Evolutionary conservation across 768 basidiomycete genomes (phyloP).

Genomic region (Tubosaeta sp.): DNA sequence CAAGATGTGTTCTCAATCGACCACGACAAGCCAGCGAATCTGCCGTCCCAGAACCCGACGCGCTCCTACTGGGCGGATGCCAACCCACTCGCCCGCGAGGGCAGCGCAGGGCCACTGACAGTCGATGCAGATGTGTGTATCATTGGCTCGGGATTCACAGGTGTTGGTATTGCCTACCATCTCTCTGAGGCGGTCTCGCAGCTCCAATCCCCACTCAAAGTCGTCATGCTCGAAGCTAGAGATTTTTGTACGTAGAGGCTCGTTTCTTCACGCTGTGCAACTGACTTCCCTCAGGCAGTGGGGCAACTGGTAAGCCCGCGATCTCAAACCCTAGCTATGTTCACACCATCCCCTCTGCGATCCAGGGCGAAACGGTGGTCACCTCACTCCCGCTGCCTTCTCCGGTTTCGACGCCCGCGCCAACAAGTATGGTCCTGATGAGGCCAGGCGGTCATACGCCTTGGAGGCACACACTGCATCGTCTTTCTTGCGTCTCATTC

Average conservation of each 20-base stretch:
- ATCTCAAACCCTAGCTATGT: neutral
- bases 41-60: conserved; percentile 63
- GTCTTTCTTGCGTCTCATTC: conserved; percentile 47
- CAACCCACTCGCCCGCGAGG: conserved; percentile 64
- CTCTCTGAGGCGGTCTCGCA: conserved; percentile 38
- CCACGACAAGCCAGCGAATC: conserved; percentile 17
- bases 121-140: conserved; percentile 67
- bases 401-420: conserved; percentile 39
- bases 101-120: conserved; percentile 59
- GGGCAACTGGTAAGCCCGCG: conserved; percentile 59
- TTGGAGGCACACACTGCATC: conserved; percentile 56
- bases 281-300: conserved; percentile 47
- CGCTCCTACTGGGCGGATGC: conserved; percentile 71
- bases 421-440: conserved; percentile 43
- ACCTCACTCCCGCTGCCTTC: conserved; percentile 54
- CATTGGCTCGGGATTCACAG: conserved; percentile 78
- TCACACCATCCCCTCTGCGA: neutral
- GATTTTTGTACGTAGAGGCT: conserved; percentile 58
- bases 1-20: conserved; percentile 4
- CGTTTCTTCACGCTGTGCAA: too few species aligned
- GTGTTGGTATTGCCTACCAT: conserved; percentile 72
- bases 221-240: conserved; percentile 77
- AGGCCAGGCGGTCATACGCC: conserved; percentile 49
- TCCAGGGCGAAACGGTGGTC: conserved; percentile 75
- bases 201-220: conserved; percentile 33